Conservation (phyloP, 306 rosid genomes). For the Casuarina equisetifolia region DNA sequence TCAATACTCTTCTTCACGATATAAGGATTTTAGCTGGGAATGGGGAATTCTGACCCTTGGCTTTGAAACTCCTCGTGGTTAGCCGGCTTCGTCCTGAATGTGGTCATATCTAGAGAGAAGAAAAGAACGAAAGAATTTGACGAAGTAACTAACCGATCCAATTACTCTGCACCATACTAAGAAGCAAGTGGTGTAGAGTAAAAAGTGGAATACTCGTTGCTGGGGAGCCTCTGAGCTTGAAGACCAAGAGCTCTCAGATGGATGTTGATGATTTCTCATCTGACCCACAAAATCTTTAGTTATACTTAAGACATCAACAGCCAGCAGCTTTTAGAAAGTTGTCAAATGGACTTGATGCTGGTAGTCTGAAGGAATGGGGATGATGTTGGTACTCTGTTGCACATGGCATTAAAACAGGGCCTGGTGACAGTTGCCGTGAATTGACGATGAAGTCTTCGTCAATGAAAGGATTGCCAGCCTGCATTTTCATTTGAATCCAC, state of each 20-base stretch:
- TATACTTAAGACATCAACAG: slow-evolving; percentile 44
- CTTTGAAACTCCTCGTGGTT: background rate
- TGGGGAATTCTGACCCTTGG: background rate
- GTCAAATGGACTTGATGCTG: slow-evolving; percentile 84
- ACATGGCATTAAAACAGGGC: slow-evolving; percentile 35
- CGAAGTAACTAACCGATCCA: background rate
- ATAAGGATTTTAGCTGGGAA: background rate
- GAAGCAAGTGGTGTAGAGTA: background rate
- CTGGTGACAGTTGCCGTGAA: slow-evolving; percentile 28
- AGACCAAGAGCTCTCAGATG: background rate
- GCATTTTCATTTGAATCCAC: slow-evolving; percentile 34
- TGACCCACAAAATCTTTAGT: background rate
- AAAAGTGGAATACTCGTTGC: background rate
- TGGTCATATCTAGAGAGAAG: background rate
- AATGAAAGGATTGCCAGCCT: slow-evolving; percentile 44
- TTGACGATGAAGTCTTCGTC: slow-evolving; percentile 32
- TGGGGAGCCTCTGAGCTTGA: background rate
- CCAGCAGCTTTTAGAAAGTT: slow-evolving; percentile 95
- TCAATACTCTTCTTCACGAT: background rate
- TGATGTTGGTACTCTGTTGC: slow-evolving; percentile 49
- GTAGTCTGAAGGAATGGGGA: slow-evolving; percentile 58
- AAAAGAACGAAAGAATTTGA: background rate
- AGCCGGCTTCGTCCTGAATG: background rate
- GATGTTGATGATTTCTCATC: background rate
- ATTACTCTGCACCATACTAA: background rate